These are phyloP conservation scores for Physcomitrellopsis africana DNA, from an alignment of 225 moss, liverwort and hornwort species.

Conservation along the genomic window DNA sequence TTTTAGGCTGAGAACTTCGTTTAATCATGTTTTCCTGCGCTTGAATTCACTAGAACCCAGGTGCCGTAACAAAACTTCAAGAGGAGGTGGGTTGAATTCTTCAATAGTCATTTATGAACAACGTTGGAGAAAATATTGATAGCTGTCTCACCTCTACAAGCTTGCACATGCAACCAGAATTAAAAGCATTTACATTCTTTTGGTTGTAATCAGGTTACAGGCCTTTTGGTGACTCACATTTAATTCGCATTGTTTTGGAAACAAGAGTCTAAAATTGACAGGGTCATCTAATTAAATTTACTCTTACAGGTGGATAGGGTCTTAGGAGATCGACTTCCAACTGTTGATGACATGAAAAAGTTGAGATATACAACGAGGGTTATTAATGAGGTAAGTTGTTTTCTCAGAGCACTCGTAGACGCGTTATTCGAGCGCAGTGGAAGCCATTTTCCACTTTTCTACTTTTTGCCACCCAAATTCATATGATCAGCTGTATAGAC, in stretches of 20 bases:
- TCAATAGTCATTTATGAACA: constrained; percentile 2
- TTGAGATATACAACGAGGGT: constrained; percentile 66
- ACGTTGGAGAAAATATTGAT: background rate
- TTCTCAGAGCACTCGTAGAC: background rate
- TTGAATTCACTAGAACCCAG: constrained; percentile 62
- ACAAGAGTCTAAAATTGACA: background rate
- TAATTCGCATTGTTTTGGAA: too few species aligned
- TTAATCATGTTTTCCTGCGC: constrained; percentile 19
- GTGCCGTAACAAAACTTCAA: constrained; percentile 67
- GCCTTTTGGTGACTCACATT: background rate
- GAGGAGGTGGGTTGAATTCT: constrained; percentile 60
- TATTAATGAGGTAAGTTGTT: constrained; percentile 67
- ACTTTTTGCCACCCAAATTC: background rate
- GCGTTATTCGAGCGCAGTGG: background rate
- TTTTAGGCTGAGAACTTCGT: constrained; percentile 1
- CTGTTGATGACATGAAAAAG: constrained; percentile 70
- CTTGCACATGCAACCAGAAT: background rate
- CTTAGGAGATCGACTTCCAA: constrained; percentile 68
- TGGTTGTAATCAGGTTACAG: constrained; percentile 3
- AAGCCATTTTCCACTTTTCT: constrained; percentile 2
- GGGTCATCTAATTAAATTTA: background rate
- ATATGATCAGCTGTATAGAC: background rate
- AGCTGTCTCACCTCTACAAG: background rate
- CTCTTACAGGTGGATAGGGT: constrained; percentile 66
- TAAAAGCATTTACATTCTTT: background rate